A percentile compares a stretch with the other conserved stretches of the same genome.
phyloP scores from a whole-genome alignment of 2,329 filamentous ascomycete species.

The Colletotrichum trifolii region DNA sequence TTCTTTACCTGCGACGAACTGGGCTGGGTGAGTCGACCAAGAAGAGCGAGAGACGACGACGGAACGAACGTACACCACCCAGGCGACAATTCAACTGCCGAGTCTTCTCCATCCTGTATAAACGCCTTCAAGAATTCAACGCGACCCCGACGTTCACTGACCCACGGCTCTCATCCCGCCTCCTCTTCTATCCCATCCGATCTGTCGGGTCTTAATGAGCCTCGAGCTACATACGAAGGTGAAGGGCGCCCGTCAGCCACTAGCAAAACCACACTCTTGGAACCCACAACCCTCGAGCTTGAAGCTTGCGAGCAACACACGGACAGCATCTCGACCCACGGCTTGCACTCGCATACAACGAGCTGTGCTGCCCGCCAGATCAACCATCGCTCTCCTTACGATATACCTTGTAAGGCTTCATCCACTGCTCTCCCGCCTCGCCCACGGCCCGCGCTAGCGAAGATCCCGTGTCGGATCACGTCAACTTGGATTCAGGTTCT shows the following conservation, averaged over 20 bases:
- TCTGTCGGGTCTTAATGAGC: constrained; percentile 16
- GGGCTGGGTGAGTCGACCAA: constrained; percentile 20
- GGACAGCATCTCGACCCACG: not conserved
- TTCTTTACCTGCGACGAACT: constrained; percentile 12
- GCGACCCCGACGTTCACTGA: constrained; percentile 11
- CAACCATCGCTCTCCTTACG: not conserved
- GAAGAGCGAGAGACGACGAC: not conserved
- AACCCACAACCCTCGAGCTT: not conserved
- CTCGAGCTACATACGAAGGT: constrained; percentile 15
- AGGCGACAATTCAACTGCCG: not conserved
- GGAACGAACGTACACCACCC: too few relatives aligned
- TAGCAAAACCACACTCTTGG: constrained; percentile 23
- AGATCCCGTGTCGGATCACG: constrained; percentile 39
- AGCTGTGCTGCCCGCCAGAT: not conserved
- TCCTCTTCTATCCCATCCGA: constrained; percentile 27
- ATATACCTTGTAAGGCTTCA: constrained; percentile 23
- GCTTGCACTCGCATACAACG: not conserved
- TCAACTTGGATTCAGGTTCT: constrained; percentile 38
- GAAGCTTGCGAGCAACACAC: constrained; percentile 21
- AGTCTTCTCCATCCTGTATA: not conserved
- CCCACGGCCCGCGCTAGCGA: constrained; percentile 40
- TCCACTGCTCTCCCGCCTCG: constrained; percentile 28
- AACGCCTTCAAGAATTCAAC: not conserved
- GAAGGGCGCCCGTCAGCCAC: constrained; percentile 10
- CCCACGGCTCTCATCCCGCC: constrained; percentile 8